Evolutionary conservation across 352 stramenopile species (phyloP).

Genomic region (Pythium biforme): DNA sequence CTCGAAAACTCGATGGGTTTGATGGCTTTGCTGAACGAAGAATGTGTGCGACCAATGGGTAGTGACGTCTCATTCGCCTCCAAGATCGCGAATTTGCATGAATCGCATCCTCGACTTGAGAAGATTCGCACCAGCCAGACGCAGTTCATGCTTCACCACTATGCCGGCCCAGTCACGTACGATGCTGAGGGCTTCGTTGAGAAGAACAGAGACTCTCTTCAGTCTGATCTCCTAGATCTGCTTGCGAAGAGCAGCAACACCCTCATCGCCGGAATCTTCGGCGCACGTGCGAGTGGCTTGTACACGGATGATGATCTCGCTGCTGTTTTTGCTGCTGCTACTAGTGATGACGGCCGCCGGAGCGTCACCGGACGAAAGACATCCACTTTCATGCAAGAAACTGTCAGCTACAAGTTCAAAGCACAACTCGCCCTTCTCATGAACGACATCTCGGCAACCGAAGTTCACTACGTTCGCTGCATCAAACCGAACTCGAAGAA

Average conservation of each 20-base stretch:
- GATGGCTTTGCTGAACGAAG: constrained; percentile 90
- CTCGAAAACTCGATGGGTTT: constrained; percentile 89
- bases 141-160: constrained; percentile 84
- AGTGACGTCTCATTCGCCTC: constrained; percentile 85
- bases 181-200: constrained; percentile 81
- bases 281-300: constrained; percentile 43
- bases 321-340: constrained; percentile 45
- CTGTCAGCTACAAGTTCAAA: constrained; percentile 90
- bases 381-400: constrained; percentile 86
- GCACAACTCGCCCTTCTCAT: constrained; percentile 83
- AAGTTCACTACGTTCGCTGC: constrained; percentile 89
- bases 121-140: constrained; percentile 68
- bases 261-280: constrained; percentile 74
- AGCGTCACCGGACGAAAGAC: constrained; percentile 55
- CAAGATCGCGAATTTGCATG: constrained; percentile 85
- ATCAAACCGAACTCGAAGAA: constrained; percentile 91
- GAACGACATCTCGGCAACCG: constrained; percentile 82
- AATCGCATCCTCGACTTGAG: constrained; percentile 76
- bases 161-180: constrained; percentile 81
- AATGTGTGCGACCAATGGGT: constrained; percentile 87
- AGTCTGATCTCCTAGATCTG: constrained; percentile 74
- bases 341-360: constrained; percentile 39
- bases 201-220: constrained; percentile 87
- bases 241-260: constrained; percentile 66
- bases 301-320: constrained; percentile 65